Evolutionary conservation across 352 stramenopile species (phyloP), one percentile per base, ranked within the genome.

Genomic region (Achlya hypogyna): DNA sequence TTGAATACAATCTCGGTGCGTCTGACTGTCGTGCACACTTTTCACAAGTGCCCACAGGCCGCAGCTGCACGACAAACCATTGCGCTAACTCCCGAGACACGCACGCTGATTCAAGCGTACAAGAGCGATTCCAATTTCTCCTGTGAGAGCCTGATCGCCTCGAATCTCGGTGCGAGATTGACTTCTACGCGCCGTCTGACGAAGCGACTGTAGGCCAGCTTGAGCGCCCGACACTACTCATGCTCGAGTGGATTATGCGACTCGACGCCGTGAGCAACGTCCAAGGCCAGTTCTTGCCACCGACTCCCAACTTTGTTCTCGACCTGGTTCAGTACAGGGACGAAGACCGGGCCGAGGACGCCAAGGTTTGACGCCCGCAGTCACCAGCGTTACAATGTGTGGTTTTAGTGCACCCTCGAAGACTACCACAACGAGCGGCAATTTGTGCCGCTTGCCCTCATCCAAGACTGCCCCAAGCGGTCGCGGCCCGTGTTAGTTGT

Each of bases 401-500:
- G 28, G 29, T 20, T 18, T 32, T 67, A 67, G 60, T 67, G 60
- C 43, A 49, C 40, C 5, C 62, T 75, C 2, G 43, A 63, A 5
- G 65, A 84, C 4, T 71, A 86, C 32, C 49, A 73, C 8, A 59
- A 56, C 10, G 81, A 87, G 43, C 70, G 79, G 20, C 74, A 78
- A 1, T 94, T 92, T 63, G 82, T 94, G 4, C 77, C 83, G 0
- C 40, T 54, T 0, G 65, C 82, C 18, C 62, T 92, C 18, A 56
- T 82, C 25, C 77, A 76, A 22, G 71, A 69, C 9, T 69, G 70
- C 29, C 64, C 58, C 5, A 51, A 42, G 20, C 78, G 84, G 16
- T 66, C 75, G 51, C 77, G 87, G 25, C 75, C 81, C 8, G 73
- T 94, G 52, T 12, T 94, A 20, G 43, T 96, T 18, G 78, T 93